Percentiles rank a stretch among this genome's conserved stretches.
These are phyloP conservation scores for Hanseniaspora mollemarum DNA, from an alignment of 805 yeast genomes.

Conservation along the genomic window DNA sequence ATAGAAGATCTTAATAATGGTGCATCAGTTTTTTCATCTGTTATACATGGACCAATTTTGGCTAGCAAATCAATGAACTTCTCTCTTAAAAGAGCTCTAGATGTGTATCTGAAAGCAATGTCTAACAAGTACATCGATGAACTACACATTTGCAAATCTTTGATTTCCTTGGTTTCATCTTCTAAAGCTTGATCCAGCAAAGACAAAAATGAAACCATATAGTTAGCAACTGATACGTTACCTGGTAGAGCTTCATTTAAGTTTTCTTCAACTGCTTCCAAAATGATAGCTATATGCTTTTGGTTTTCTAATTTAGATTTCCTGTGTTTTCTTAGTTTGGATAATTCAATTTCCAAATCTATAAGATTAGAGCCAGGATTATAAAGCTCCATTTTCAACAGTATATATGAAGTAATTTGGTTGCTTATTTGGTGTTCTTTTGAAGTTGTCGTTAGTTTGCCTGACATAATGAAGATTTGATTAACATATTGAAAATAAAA, in stretches of 20 bases:
- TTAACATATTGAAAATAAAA: too few relatives aligned
- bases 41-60: slow-evolving; percentile 69
- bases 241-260: slow-evolving; percentile 44
- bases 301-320: slow-evolving; percentile 78
- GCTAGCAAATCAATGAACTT: slow-evolving; percentile 70
- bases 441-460: not conserved
- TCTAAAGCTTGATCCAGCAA: slow-evolving; percentile 62
- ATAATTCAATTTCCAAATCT: slow-evolving; percentile 52
- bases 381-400: slow-evolving; percentile 7
- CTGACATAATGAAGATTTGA: not conserved
- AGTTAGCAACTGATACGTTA: slow-evolving; percentile 59
- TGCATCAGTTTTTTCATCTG: slow-evolving; percentile 59
- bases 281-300: slow-evolving; percentile 68
- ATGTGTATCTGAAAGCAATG: slow-evolving; percentile 60
- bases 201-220: slow-evolving; percentile 73
- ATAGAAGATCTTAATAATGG: slow-evolving; percentile 72
- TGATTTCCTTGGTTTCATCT: slow-evolving; percentile 37
- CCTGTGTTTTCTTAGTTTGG: slow-evolving; percentile 58
- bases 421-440: not conserved
- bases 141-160: slow-evolving; percentile 55
- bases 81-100: slow-evolving; percentile 54
- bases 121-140: slow-evolving; percentile 74
- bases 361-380: slow-evolving; percentile 26
- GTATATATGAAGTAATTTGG: not conserved
- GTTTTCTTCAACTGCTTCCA: slow-evolving; percentile 84